Conservation (phyloP, 768 basidiomycete species). For the Butyriboletus loyo region DNA sequence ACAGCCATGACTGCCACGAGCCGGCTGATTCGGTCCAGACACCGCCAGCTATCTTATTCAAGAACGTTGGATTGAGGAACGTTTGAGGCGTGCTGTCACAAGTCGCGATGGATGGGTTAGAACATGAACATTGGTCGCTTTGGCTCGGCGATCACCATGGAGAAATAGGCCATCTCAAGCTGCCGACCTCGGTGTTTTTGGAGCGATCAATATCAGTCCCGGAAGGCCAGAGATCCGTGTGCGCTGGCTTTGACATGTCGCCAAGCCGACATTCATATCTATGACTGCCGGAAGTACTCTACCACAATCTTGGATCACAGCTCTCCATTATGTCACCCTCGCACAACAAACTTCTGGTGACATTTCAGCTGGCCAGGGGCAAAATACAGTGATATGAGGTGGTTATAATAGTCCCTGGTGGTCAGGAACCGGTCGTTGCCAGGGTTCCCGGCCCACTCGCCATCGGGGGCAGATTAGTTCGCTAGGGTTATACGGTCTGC, state of each 20-base stretch:
- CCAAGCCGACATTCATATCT: background rate
- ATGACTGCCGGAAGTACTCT: background rate
- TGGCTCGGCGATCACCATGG: slow-evolving; percentile 7
- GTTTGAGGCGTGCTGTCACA: slow-evolving; percentile 3
- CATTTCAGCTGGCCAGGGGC: no score
- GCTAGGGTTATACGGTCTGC: no score
- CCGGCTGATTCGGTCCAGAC: background rate
- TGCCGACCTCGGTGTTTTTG: no score
- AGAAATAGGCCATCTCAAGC: no score
- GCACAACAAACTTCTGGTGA: background rate
- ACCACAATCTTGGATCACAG: background rate
- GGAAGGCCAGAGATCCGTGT: background rate
- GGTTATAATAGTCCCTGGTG: background rate
- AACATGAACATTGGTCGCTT: background rate
- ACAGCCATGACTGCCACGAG: slow-evolving; percentile 1
- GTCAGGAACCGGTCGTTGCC: background rate
- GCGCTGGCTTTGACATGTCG: background rate
- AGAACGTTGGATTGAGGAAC: slow-evolving; percentile 7
- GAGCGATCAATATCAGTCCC: no score
- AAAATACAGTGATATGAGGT: background rate
- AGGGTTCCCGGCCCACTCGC: background rate
- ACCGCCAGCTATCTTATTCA: background rate
- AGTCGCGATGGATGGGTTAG: background rate
- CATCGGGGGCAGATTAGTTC: background rate
- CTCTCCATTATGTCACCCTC: background rate